These are phyloP conservation scores for Thalassiosira profunda DNA, from an alignment of 108 stramenopile species.

Conservation along the genomic window DNA sequence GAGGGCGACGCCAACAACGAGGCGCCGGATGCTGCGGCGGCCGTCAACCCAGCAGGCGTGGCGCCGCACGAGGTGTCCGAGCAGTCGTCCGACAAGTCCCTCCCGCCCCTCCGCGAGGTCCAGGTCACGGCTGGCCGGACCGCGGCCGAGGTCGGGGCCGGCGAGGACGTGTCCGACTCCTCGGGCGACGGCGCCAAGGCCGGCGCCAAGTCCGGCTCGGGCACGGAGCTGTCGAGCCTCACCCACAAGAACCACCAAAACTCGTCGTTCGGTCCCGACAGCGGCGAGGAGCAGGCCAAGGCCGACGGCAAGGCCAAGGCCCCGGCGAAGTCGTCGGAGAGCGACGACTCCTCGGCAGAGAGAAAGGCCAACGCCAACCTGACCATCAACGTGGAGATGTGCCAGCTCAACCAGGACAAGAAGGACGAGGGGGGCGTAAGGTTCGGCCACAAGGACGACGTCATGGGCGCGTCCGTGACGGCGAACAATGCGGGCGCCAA, in stretches of 20 bases:
- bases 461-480: slow-evolving; percentile 85
- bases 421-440: slow-evolving; percentile 29
- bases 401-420: slow-evolving; percentile 53
- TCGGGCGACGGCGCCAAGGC: slow-evolving; percentile 56
- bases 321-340: slow-evolving; percentile 31
- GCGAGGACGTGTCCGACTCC: slow-evolving; percentile 31
- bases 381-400: slow-evolving; percentile 61
- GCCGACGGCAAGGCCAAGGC: slow-evolving; percentile 5
- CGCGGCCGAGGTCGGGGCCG: slow-evolving; percentile 31
- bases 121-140: too few species aligned
- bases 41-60: too few species aligned
- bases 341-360: slow-evolving; percentile 61
- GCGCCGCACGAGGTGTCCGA: too few species aligned
- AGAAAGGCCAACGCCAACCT: slow-evolving; percentile 53
- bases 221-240: slow-evolving; percentile 6
- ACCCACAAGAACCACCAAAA: slow-evolving; percentile 22
- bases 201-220: background rate
- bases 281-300: slow-evolving; percentile 9
- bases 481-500: slow-evolving; percentile 88
- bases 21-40: slow-evolving; percentile 3
- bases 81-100: too few species aligned
- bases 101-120: too few species aligned
- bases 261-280: slow-evolving; percentile 14
- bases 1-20: too few species aligned
- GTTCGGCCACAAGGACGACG: slow-evolving; percentile 75